Evolutionary conservation across 1,284 basidiomycete species (phyloP).

Genomic region (Anthracocystis panici-leucophaei): DNA sequence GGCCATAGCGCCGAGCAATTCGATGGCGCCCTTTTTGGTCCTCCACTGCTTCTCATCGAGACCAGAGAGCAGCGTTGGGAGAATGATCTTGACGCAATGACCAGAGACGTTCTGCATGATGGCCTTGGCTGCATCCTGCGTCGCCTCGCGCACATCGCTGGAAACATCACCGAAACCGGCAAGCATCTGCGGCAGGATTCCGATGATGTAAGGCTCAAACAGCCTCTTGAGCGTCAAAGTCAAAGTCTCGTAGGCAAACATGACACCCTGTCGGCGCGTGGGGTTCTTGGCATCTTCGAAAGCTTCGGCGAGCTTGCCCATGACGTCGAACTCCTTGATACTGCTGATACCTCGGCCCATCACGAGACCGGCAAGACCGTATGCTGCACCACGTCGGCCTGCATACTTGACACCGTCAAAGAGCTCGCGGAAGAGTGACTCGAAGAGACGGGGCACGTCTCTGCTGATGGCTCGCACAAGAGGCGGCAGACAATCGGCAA

Average conservation of each 20-base stretch:
- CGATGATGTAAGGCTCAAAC: constrained; percentile 93
- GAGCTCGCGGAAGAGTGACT: constrained; percentile 78
- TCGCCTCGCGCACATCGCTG: constrained; percentile 91
- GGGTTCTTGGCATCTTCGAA: constrained; percentile 90
- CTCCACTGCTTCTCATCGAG: constrained; percentile 99
- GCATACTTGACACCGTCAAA: constrained; percentile 80
- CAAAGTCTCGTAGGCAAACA: constrained; percentile 91
- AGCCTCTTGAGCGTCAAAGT: constrained; percentile 85
- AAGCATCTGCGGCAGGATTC: constrained; percentile 86
- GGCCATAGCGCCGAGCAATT: constrained; percentile 98
- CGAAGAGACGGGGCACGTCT: constrained; percentile 74
- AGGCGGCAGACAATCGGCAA: constrained; percentile 88
- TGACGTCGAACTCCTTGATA: constrained; percentile 85
- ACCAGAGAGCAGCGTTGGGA: constrained; percentile 89
- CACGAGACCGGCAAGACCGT: constrained; percentile 92
- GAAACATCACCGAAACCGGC: constrained; percentile 89
- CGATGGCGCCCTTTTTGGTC: constrained; percentile 97
- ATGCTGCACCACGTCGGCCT: constrained; percentile 90
- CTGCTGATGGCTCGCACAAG: constrained; percentile 80
- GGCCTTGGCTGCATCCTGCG: constrained; percentile 89
- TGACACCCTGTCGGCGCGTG: constrained; percentile 89
- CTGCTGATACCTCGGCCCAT: constrained; percentile 87
- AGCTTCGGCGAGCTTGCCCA: constrained; percentile 80
- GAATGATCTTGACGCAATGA: constrained; percentile 83
- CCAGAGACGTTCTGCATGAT: constrained; percentile 88